Evolutionary conservation across 2,329 filamentous ascomycete genomes (phyloP), one percentile per base, ranked within the genome.

Genomic region (Microdochium paspali): DNA sequence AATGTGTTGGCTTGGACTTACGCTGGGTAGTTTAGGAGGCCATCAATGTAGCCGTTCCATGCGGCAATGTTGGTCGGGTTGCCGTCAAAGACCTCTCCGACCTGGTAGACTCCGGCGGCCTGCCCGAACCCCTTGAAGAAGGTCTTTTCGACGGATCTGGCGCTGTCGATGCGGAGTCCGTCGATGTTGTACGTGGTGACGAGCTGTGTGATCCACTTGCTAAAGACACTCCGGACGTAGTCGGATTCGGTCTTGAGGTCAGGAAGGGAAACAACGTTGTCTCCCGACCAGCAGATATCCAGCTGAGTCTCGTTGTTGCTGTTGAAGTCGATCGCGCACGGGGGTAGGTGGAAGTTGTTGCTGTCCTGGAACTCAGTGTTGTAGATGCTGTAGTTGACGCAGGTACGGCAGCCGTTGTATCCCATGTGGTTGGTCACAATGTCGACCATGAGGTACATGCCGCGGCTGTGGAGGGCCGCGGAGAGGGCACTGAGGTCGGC

Each of bases 371-470:
- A 44, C 42, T 24, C 23, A 13, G 12, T 25, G 23, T 66, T 64
- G 53, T 79, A 74, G 10, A 63, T 56, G 49, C 65, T 67, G 56
- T 81, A 83, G 59, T 81, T 71, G 32, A 82, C 70, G 4, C 66
- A 64, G 25, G 53, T 50, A 1, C 63, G 61, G n/a, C 66, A 61
- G 23, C 77, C 76, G 25, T 66, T 60, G 56, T 72, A 79, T n/a
- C 64, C 75, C 56, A 73, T 73, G 56, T 82, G 75, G 57, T 81
- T 80, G 7, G 71, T 69, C 2, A 81, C 77, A 1, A 81, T 64
- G 50, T 82, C 78, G 2, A 82, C 67, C 78, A 82, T 82, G 31
- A 82, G 62, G 53, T 77, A 78, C 77, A 82, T 82, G 43, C 66
- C 70, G 3, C 76, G 67, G 18, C 62, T 59, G 53, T 82, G 77